Evolutionary conservation across 2,329 filamentous ascomycete species (phyloP), one percentile per base, ranked within the genome.

Genomic region (Phaeoacremonium minimum): DNA sequence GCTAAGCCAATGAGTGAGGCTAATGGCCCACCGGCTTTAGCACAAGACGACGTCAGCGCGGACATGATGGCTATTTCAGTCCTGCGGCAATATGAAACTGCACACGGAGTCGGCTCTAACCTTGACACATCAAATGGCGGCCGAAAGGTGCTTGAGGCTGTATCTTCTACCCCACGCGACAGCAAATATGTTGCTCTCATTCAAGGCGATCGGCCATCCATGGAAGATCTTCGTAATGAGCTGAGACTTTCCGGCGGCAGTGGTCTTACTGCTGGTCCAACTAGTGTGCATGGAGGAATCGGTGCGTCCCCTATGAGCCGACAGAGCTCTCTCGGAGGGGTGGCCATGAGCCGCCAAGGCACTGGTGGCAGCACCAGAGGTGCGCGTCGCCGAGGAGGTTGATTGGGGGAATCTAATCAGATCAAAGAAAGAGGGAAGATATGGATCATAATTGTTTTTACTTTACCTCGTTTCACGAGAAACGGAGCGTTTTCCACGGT

Each of bases 61-160:
- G 78, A 80, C 35, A 56, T 80, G 18, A 64, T 70, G 8, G 69
- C 82, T 32, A 77, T 83, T 63, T 71, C 71, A 22, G 67, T 73
- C 42, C 71, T 76, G 46, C 71, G 71, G 51, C 69, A 73, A 45
- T 81, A 79, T 45, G 71, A 75, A 49, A 60, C 65, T 38, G 58
- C 58, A 5, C 66, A 77, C 49, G 74, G 72, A 41, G 60, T 65
- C 3, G 76, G 76, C 3, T 66, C 75, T 19, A 75, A 77, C 38
- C 65, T 80, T n/a, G 71, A 77, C 40, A 60, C 64, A 5, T 63
- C 68, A 29, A 71, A 69, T 39, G 73, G 75, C 18, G 65, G 74
- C 37, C 71, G 74, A 35, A 71, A 65, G 44, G 58, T 79, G 7
- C 66, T 80, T n/a, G 71, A 79, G 49, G 66, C 69, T 18, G 72